Conservation (phyloP, 2,329 filamentous ascomycete genomes). For the Fusarium musae region DNA sequence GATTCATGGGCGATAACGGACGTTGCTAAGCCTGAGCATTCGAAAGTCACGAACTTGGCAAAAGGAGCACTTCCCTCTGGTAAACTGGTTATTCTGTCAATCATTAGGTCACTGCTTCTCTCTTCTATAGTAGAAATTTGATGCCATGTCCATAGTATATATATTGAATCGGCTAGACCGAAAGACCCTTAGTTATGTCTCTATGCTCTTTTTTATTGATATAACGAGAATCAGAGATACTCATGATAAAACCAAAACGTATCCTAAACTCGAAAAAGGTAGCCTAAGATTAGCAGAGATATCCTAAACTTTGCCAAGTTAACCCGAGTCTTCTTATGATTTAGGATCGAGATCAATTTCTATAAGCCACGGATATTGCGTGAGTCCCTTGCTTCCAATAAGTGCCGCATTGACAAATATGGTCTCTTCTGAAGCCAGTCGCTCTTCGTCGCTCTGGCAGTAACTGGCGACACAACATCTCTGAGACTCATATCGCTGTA, state of each 20-base stretch:
- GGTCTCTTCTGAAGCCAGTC: not conserved
- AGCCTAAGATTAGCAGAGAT: too few relatives aligned
- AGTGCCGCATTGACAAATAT: slow-evolving; percentile 36
- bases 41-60: not conserved
- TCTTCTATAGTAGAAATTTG: not conserved
- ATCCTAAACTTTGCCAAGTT: too few relatives aligned
- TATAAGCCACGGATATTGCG: slow-evolving; percentile 25
- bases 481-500: not conserved
- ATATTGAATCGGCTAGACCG: not conserved
- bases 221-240: not conserved
- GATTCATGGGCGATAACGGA: not conserved
- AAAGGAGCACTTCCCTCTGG: not conserved
- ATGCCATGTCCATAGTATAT: not conserved
- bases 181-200: not conserved
- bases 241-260: too few relatives aligned
- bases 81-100: not conserved
- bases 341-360: slow-evolving; percentile 3
- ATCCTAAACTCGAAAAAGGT: too few relatives aligned
- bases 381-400: not conserved
- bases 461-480: slow-evolving; percentile 22
- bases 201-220: not conserved
- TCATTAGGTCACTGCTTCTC: not conserved
- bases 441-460: not conserved
- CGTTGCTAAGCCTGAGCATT: not conserved
- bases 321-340: too few relatives aligned